Conservation (phyloP, 2,329 filamentous ascomycete species). For the Trichoderma guizhouense region DNA sequence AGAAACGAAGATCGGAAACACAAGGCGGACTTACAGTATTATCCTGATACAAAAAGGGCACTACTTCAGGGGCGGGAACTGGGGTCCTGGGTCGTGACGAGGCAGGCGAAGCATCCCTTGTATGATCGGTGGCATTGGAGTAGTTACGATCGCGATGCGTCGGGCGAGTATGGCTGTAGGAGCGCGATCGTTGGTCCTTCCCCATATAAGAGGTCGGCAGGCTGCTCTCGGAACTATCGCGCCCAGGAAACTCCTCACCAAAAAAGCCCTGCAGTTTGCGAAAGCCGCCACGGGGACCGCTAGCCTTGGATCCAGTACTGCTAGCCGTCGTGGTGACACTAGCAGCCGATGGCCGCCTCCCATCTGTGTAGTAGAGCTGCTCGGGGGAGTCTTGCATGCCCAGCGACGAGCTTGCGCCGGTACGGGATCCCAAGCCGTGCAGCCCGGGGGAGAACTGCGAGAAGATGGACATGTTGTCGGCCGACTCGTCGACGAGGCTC, state of each 20-base stretch:
- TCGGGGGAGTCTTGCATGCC: conserved; percentile 57
- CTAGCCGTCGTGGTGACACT: conserved; percentile 77
- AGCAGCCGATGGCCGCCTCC: conserved; percentile 80
- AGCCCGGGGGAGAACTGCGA: conserved; percentile 71
- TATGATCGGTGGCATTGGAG: conserved; percentile 71
- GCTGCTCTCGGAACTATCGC: conserved; percentile 71
- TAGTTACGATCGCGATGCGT: conserved; percentile 70
- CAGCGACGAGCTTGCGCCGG: conserved; percentile 33
- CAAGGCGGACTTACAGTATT: conserved; percentile 54
- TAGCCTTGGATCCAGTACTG: conserved; percentile 76
- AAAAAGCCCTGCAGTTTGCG: conserved; percentile 91
- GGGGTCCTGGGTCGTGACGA: conserved; percentile 80
- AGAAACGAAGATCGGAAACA: conserved; percentile 23
- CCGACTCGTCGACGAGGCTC: conserved; percentile 73
- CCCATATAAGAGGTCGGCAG: conserved; percentile 46
- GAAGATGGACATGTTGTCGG: conserved; percentile 60
- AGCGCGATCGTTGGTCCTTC: conserved; percentile 62
- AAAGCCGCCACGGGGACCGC: conserved; percentile 65
- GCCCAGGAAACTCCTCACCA: conserved; percentile 78
- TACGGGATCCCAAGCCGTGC: conserved; percentile 43
- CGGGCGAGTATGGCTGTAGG: conserved; percentile 57
- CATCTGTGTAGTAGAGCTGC: conserved; percentile 61
- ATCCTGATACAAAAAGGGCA: conserved; percentile 95
- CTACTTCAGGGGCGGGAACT: conserved; percentile 84
- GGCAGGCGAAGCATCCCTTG: conserved; percentile 70